Conservation (phyloP, 306 rosid genomes). For the Dalbergia cultrata region DNA sequence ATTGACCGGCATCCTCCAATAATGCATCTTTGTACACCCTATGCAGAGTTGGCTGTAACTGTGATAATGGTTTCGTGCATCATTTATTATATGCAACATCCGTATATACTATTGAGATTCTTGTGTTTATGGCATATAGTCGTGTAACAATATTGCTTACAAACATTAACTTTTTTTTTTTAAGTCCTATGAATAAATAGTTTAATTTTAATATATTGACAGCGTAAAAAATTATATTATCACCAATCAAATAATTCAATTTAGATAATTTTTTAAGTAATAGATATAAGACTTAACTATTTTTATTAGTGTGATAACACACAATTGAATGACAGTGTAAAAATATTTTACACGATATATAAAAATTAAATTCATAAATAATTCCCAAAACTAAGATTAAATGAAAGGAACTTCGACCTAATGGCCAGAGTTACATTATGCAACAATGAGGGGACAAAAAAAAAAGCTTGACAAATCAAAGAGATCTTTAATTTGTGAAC, state of each 20-base stretch:
- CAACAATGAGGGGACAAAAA: neutral
- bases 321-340: too few relatives aligned
- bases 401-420: neutral
- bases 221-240: too few relatives aligned
- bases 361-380: neutral
- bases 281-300: too few relatives aligned
- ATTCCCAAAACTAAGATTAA: neutral
- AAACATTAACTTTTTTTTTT: neutral
- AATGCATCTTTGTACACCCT: too few relatives aligned
- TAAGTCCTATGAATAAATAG: too few relatives aligned
- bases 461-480: neutral
- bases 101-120: neutral
- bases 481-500: neutral
- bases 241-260: too few relatives aligned
- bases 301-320: too few relatives aligned
- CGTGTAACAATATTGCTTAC: neutral
- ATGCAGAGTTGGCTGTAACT: neutral
- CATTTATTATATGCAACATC: neutral
- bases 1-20: neutral
- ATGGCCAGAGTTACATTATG: neutral
- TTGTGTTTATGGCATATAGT: neutral
- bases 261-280: too few relatives aligned
- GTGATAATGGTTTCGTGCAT: neutral
- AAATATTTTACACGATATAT: too few relatives aligned
- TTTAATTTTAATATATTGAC: too few relatives aligned